Conservation (phyloP, 805 yeast genomes). For the Saccharomycopsis microspora region DNA sequence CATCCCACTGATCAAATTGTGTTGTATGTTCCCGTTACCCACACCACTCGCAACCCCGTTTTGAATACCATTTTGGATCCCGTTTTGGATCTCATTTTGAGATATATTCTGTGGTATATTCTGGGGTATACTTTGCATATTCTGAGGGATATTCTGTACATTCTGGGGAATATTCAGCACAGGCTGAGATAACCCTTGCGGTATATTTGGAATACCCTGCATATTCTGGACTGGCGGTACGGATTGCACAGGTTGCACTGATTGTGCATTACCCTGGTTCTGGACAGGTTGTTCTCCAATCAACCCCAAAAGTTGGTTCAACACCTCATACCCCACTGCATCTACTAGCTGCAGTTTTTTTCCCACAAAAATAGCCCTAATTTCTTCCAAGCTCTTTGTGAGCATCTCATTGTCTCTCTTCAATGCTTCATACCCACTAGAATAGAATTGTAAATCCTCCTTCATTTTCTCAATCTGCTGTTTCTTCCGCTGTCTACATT, state of each 20-base stretch:
- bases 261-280: too few relatives aligned
- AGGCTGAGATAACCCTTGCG: too few relatives aligned
- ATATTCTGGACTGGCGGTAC: too few relatives aligned
- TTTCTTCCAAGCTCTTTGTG: slow-evolving; percentile 42
- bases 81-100: not conserved
- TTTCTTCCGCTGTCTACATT: slow-evolving; percentile 91
- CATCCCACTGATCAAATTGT: slow-evolving; percentile 5
- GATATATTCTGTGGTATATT: not conserved
- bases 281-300: not conserved
- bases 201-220: too few relatives aligned
- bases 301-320: slow-evolving; percentile 25
- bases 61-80: too few relatives aligned
- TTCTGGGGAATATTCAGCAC: too few relatives aligned
- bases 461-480: slow-evolving; percentile 78
- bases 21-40: not conserved
- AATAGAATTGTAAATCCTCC: slow-evolving; percentile 58
- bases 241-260: too few relatives aligned
- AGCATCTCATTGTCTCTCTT: slow-evolving; percentile 46
- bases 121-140: too few relatives aligned
- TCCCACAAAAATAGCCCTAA: slow-evolving; percentile 35
- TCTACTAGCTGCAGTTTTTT: slow-evolving; percentile 40
- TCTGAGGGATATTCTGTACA: too few relatives aligned
- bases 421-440: slow-evolving; percentile 58
- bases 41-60: too few relatives aligned
- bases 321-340: slow-evolving; percentile 36